phyloP scores from a whole-genome alignment of 2,329 filamentous ascomycete genomes.

The Aspergillus proliferans region DNA sequence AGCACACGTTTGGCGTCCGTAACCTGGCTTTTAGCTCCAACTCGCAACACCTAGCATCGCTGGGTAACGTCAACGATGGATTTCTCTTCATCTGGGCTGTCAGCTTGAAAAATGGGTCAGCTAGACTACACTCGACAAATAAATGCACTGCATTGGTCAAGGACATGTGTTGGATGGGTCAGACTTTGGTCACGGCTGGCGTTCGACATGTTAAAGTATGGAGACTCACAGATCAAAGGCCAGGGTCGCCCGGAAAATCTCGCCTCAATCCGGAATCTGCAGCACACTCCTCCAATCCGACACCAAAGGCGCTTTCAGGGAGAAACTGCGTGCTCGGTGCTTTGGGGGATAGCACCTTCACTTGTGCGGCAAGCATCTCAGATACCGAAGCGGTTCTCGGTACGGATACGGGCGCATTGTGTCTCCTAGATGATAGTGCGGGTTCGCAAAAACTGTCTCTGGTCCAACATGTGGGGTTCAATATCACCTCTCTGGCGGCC shows the following conservation, averaged over 20 bases:
- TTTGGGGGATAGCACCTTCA: constrained; percentile 78
- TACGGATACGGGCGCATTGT: constrained; percentile 84
- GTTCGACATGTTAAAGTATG: constrained; percentile 91
- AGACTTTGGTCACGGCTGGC: constrained; percentile 74
- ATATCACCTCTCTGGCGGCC: constrained; percentile 61
- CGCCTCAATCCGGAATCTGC: constrained; percentile 42
- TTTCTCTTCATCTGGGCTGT: constrained; percentile 89
- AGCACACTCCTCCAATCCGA: constrained; percentile 34
- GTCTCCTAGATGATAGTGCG: constrained; percentile 71
- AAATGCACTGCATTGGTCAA: constrained; percentile 84
- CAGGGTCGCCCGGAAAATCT: constrained; percentile 58
- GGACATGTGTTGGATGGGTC: constrained; percentile 87
- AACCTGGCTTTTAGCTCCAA: constrained; percentile 86
- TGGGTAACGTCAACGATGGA: constrained; percentile 85
- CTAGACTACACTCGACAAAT: constrained; percentile 77
- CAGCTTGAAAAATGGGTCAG: constrained; percentile 72
- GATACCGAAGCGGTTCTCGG: constrained; percentile 72
- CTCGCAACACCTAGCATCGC: constrained; percentile 76
- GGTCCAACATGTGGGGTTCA: constrained; percentile 61
- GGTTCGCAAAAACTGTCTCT: constrained; percentile 65
- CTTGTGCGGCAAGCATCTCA: constrained; percentile 65
- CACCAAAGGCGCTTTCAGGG: constrained; percentile 68
- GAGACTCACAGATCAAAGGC: constrained; percentile 65
- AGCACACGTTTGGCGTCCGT: constrained; percentile 84
- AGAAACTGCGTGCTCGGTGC: constrained; percentile 80